Evolutionary conservation across 768 basidiomycete genomes (phyloP).

Genomic region (Mycena indigotica): DNA sequence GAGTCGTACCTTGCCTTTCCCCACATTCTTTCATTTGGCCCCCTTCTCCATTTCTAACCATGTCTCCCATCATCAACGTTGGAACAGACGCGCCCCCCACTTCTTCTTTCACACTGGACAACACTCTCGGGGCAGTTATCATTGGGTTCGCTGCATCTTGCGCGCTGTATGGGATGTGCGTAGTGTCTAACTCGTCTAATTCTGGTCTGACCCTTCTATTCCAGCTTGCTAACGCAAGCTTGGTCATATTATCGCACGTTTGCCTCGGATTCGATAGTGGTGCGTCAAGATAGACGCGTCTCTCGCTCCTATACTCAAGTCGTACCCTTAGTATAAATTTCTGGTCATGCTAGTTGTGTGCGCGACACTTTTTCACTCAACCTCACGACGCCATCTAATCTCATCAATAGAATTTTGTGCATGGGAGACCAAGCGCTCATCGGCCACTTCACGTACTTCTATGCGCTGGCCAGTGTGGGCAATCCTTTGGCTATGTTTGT

Average conservation of each 20-base stretch:
- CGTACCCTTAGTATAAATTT: constrained; percentile 4
- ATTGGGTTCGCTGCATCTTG: constrained; percentile 59
- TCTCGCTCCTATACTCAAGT: not conserved
- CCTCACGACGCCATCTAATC: not conserved
- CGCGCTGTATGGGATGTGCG: constrained; percentile 50
- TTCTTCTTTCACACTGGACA: constrained; percentile 33
- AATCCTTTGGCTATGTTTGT: constrained; percentile 37
- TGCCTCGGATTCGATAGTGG: constrained; percentile 42
- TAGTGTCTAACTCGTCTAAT: not conserved
- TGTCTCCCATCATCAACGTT: not conserved
- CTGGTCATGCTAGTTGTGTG: constrained; percentile 41
- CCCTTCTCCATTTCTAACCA: too few species aligned
- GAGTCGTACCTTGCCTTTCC: too few species aligned
- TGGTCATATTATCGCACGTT: constrained; percentile 59
- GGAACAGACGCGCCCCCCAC: not conserved
- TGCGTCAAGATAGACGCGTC: not conserved
- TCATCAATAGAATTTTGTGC: constrained; percentile 51
- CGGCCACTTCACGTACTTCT: constrained; percentile 58
- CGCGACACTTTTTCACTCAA: not conserved
- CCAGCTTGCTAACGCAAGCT: constrained; percentile 48
- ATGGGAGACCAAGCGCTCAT: constrained; percentile 58
- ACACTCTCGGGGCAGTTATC: constrained; percentile 63
- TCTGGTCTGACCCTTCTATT: not conserved
- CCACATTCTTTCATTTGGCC: too few species aligned
- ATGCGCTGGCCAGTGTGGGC: constrained; percentile 49